A percentile compares a stretch with the other conserved stretches of the same genome.
Evolutionary conservation across 179 eudicot genomes (phyloP).

Genomic region (Silene noctiflora): DNA sequence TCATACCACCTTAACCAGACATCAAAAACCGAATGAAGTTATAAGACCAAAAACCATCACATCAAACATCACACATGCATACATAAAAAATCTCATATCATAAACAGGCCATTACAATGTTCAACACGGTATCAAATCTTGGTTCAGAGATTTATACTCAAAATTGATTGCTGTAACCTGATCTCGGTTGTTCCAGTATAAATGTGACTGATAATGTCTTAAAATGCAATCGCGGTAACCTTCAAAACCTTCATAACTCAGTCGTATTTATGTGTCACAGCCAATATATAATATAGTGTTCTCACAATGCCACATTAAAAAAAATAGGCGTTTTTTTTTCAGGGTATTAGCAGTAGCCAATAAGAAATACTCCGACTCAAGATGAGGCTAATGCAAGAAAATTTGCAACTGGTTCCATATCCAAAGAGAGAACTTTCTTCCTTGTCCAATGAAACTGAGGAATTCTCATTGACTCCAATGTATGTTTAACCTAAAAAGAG

Average conservation of each 20-base stretch:
- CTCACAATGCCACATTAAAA: background rate
- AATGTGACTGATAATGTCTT: background rate
- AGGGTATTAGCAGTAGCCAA: background rate
- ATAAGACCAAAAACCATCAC: background rate
- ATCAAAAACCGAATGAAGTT: background rate
- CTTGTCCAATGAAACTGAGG: background rate
- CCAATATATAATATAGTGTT: no score
- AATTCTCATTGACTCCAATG: background rate
- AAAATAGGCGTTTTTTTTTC: no score
- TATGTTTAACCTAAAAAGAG: no score
- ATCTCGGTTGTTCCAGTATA: background rate
- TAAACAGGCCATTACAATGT: background rate
- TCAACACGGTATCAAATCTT: no score
- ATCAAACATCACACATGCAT: background rate
- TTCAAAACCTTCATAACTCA: background rate
- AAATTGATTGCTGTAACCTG: no score
- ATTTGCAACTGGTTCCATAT: background rate
- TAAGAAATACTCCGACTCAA: background rate
- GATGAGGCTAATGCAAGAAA: background rate
- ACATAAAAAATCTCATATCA: background rate
- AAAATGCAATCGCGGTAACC: background rate
- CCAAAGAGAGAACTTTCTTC: background rate
- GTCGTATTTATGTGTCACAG: background rate
- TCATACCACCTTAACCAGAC: background rate
- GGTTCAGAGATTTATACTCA: no score